A percentile compares a stretch with the other conserved stretches of the same genome.
These are phyloP conservation scores for Cornus florida DNA, from an alignment of 148 eudicot species.

Conservation along the genomic window DNA sequence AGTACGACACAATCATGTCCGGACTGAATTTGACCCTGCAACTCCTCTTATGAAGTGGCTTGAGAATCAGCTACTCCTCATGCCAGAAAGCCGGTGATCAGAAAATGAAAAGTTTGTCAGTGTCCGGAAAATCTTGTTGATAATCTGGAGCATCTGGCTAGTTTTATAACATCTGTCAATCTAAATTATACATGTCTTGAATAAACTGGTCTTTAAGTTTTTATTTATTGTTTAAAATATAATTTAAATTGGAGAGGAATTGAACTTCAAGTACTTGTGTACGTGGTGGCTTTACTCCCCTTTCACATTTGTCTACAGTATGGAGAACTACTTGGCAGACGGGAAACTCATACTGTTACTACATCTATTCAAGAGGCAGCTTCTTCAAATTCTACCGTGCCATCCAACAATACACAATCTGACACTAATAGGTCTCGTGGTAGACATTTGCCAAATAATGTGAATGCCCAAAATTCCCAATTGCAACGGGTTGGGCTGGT, in stretches of 20 bases:
- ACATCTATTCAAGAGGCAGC: conserved; percentile 7
- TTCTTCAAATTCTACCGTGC: conserved; percentile 13
- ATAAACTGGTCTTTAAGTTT: not conserved
- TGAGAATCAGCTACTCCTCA: no score
- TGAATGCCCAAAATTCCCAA: not conserved
- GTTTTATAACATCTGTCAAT: not conserved
- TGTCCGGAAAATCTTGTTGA: no score
- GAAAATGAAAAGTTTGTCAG: not conserved
- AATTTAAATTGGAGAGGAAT: not conserved
- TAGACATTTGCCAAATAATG: not conserved
- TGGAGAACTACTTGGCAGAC: conserved; percentile 12
- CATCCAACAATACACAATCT: not conserved
- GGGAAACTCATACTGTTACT: not conserved
- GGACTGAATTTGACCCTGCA: no score
- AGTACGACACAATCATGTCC: no score
- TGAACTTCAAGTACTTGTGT: not conserved
- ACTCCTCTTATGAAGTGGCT: no score
- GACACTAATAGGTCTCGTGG: not conserved
- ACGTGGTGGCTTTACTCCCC: not conserved
- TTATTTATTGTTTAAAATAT: not conserved
- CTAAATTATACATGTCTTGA: not conserved
- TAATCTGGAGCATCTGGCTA: not conserved
- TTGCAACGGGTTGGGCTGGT: not conserved
- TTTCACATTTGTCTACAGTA: conserved; percentile 11
- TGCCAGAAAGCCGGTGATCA: no score